Percentiles rank a stretch among this genome's conserved stretches.
Evolutionary conservation across 495 filamentous ascomycete genomes (phyloP).

Genomic region (Umbilicaria muhlenbergii): DNA sequence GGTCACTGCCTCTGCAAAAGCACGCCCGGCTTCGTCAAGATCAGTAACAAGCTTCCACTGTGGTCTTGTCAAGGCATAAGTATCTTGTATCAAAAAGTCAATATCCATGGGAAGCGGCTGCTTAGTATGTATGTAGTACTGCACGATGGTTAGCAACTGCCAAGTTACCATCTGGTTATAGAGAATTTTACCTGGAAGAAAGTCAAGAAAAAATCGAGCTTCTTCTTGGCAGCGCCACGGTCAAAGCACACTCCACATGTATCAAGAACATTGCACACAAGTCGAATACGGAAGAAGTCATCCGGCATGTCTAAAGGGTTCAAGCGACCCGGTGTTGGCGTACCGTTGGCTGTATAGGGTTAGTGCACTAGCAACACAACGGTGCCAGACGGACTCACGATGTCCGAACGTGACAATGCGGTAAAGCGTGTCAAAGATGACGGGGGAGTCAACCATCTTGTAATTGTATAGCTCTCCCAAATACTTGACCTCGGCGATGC

Average conservation of each 20-base stretch:
- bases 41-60: constrained; percentile 79
- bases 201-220: constrained; percentile 93
- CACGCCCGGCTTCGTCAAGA: constrained; percentile 65
- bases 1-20: constrained; percentile 74
- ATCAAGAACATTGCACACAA: constrained; percentile 80
- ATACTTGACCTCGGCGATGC: constrained; percentile 92
- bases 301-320: constrained; percentile 75
- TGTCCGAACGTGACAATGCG: constrained; percentile 87
- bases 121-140: constrained; percentile 95
- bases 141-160: constrained; percentile 5
- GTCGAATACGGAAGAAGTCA: constrained; percentile 87
- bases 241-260: constrained; percentile 96
- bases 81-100: constrained; percentile 93
- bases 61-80: constrained; percentile 64
- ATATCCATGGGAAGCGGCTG: constrained; percentile 89
- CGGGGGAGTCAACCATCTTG: constrained; percentile 86
- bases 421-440: constrained; percentile 92
- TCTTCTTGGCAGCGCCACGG: constrained; percentile 83
- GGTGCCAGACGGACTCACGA: constrained; percentile 28
- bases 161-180: neutral
- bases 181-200: constrained; percentile 57
- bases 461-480: constrained; percentile 97
- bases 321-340: constrained; percentile 58
- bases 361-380: neutral
- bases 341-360: constrained; percentile 43